Percentiles rank a stretch among this genome's conserved stretches.
Conservation (phyloP, 768 basidiomycete species). For the Lentinula lateritia region DNA sequence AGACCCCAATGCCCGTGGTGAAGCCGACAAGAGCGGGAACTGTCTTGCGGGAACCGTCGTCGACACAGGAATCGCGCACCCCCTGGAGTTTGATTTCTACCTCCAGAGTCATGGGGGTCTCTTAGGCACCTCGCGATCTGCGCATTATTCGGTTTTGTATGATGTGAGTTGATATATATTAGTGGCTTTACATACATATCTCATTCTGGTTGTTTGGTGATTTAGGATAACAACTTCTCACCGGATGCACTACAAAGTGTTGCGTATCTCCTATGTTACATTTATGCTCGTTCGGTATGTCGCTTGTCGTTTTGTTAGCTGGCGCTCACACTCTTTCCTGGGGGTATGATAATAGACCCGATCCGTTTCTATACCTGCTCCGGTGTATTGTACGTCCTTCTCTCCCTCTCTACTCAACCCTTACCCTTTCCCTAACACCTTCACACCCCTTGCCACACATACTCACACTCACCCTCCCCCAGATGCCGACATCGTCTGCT, state of each 20-base stretch:
- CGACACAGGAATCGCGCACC: constrained; percentile 64
- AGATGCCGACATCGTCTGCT: constrained; percentile 78
- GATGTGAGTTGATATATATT: constrained; percentile 27
- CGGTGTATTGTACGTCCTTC: constrained; percentile 65
- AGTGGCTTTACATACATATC: background rate
- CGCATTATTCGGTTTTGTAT: constrained; percentile 41
- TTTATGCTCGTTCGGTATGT: constrained; percentile 58
- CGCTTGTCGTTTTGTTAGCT: background rate
- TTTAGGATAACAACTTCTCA: constrained; percentile 53
- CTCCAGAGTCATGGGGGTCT: constrained; percentile 74
- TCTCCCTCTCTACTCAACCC: background rate
- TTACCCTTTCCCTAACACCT: too few species aligned
- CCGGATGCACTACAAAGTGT: constrained; percentile 66
- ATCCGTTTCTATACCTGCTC: constrained; percentile 81
- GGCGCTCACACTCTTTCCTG: too few species aligned
- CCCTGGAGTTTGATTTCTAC: constrained; percentile 74
- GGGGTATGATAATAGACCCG: constrained; percentile 40
- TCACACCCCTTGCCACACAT: too few species aligned
- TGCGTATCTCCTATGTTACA: constrained; percentile 71
- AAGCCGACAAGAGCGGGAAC: constrained; percentile 66
- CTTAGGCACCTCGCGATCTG: constrained; percentile 61
- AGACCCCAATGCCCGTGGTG: constrained; percentile 26
- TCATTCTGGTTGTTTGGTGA: background rate
- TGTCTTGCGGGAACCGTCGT: constrained; percentile 76
- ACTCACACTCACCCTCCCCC: background rate